These are phyloP conservation scores for Panellus pusillus DNA, from an alignment of 768 basidiomycete genomes.

Conservation along the genomic window DNA sequence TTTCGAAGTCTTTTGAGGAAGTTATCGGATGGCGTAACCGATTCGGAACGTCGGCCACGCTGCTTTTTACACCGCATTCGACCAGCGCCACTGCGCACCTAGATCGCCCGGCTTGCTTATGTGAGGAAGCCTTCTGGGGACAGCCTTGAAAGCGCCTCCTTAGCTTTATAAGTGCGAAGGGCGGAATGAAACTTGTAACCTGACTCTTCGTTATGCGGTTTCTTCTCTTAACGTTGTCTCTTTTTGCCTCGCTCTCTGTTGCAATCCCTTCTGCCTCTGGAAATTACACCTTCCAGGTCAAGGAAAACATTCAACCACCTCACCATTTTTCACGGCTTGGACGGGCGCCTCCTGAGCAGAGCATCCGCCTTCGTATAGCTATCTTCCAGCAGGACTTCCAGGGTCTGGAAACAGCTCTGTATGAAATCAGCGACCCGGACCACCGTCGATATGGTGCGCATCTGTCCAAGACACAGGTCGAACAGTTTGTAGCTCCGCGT, in stretches of 20 bases:
- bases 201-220: conserved; percentile 8
- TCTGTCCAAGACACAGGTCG: conserved; percentile 66
- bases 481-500: conserved; percentile 59
- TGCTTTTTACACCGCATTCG: conserved; percentile 15
- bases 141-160: conserved; percentile 14
- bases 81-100: conserved; percentile 22
- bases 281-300: conserved; percentile 35
- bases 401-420: conserved; percentile 50
- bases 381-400: conserved; percentile 54
- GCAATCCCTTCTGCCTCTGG: conserved; percentile 23
- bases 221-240: conserved; percentile 18
- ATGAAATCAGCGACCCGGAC: conserved; percentile 57
- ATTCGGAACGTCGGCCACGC: conserved; percentile 20
- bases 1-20: conserved; percentile 22
- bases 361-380: conserved; percentile 57
- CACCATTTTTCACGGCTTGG: conserved; percentile 46
- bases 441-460: conserved; percentile 56
- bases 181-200: conserved; percentile 18
- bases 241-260: conserved; percentile 23
- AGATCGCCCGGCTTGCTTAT: conserved; percentile 16
- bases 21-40: conserved; percentile 22
- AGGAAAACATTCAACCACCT: conserved; percentile 50
- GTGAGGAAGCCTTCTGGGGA: conserved; percentile 21
- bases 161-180: conserved; percentile 17
- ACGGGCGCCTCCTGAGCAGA: conserved; percentile 43